Conservation (phyloP, 1,139 yeast genomes). For the Scheffersomyces insectosa region DNA sequence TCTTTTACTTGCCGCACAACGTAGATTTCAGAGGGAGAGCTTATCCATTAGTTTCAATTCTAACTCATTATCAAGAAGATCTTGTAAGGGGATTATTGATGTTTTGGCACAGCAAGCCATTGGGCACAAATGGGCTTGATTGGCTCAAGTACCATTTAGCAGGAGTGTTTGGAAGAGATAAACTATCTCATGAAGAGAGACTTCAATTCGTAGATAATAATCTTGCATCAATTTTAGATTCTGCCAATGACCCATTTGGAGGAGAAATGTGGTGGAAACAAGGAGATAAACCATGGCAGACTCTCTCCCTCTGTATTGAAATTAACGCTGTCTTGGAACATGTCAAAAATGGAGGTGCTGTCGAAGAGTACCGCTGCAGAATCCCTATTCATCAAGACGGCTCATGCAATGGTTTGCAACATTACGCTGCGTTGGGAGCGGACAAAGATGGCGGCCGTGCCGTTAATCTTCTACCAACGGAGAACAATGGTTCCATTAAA, state of each 20-base stretch:
- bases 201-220: conserved; percentile 27
- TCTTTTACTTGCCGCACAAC: conserved; percentile 40
- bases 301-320: conserved; percentile 39
- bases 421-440: conserved; percentile 45
- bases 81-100: conserved; percentile 33
- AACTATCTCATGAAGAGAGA: conserved; percentile 25
- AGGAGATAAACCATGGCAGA: conserved; percentile 46
- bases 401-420: conserved; percentile 50
- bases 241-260: conserved; percentile 30
- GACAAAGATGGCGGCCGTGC: conserved; percentile 40
- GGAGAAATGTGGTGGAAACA: conserved; percentile 36
- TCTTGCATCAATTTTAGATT: conserved; percentile 20
- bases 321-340: conserved; percentile 21
- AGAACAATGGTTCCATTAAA: conserved; percentile 5
- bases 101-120: conserved; percentile 40
- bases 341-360: conserved; percentile 14
- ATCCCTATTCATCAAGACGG: conserved; percentile 49
- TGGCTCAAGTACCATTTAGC: conserved; percentile 48
- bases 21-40: conserved; percentile 47
- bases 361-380: conserved; percentile 29
- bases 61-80: conserved; percentile 43
- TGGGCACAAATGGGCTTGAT: conserved; percentile 35
- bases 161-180: conserved; percentile 34
- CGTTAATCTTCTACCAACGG: conserved; percentile 33
- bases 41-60: conserved; percentile 38